phyloP scores from a whole-genome alignment of 345 rosid genomes.

The Euclidium syriacum region DNA sequence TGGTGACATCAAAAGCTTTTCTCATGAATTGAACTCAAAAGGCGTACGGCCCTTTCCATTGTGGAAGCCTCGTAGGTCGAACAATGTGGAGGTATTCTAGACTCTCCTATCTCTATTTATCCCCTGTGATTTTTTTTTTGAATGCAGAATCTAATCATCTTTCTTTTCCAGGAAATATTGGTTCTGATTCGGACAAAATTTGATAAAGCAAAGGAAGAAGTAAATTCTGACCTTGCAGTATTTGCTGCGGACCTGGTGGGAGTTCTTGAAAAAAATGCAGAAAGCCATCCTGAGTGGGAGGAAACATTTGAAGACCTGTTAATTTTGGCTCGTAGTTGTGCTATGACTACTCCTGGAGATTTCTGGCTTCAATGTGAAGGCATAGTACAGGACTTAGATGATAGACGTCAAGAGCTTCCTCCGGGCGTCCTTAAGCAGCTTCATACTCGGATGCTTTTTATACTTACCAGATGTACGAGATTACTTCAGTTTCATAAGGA shows the following conservation, averaged over 20 bases:
- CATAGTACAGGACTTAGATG: slow-evolving; percentile 97
- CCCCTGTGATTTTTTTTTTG: not conserved
- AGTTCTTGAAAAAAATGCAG: slow-evolving; percentile 91
- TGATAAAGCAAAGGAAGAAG: slow-evolving; percentile 99
- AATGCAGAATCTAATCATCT: slow-evolving; percentile 23
- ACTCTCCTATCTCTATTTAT: slow-evolving; percentile 2
- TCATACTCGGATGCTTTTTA: slow-evolving; percentile 95
- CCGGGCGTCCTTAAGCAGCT: slow-evolving; percentile 91
- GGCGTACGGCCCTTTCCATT: slow-evolving; percentile 97
- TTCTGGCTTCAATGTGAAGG: slow-evolving; percentile 99
- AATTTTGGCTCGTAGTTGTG: slow-evolving; percentile 94
- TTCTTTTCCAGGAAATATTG: slow-evolving; percentile 63
- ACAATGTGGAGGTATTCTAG: slow-evolving; percentile 73
- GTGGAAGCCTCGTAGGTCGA: slow-evolving; percentile 85
- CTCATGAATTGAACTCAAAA: slow-evolving; percentile 98
- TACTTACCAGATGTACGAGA: slow-evolving; percentile 95
- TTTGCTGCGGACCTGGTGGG: slow-evolving; percentile 99
- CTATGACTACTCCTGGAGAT: slow-evolving; percentile 87
- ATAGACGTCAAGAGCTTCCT: slow-evolving; percentile 96
- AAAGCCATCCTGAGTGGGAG: slow-evolving; percentile 97
- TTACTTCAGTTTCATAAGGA: slow-evolving; percentile 98
- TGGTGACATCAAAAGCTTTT: slow-evolving; percentile 94
- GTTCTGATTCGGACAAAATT: slow-evolving; percentile 81
- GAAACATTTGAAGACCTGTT: slow-evolving; percentile 95
- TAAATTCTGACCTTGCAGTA: slow-evolving; percentile 92